Conservation (phyloP, 225 moss, liverwort and hornwort genomes). For the Antitrichia curtipendula region DNA sequence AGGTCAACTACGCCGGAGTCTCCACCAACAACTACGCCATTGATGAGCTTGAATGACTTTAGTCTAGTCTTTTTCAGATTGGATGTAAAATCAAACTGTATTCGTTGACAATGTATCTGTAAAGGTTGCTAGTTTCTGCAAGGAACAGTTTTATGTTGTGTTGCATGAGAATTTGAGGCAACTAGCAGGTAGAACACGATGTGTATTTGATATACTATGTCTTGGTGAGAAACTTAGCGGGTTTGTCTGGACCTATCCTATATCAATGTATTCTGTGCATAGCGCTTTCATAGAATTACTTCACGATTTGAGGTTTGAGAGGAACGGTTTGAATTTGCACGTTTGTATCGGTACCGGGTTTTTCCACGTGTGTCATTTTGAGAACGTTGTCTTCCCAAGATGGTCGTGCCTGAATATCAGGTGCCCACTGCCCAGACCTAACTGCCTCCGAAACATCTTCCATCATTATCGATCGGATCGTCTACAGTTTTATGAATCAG, state of each 20-base stretch:
- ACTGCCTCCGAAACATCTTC: not conserved
- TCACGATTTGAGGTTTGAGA: not conserved
- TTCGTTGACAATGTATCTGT: conserved; percentile 50
- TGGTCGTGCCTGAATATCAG: not conserved
- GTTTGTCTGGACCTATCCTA: not conserved
- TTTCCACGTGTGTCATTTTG: not conserved
- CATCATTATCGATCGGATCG: not conserved
- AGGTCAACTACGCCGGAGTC: conserved; percentile 71
- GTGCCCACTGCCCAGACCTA: not conserved
- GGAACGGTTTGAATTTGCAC: not conserved
- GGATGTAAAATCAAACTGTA: conserved; percentile 6
- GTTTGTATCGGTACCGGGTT: not conserved
- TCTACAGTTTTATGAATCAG: not conserved
- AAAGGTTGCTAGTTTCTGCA: conserved; percentile 42
- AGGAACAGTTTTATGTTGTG: conserved; percentile 9
- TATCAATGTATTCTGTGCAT: conserved; percentile 13
- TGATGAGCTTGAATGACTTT: conserved; percentile 19
- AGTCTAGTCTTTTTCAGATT: conserved; percentile 7
- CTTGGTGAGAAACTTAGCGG: not conserved
- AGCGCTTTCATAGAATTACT: conserved; percentile 1
- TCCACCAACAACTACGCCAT: conserved; percentile 73
- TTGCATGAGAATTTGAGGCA: conserved; percentile 8
- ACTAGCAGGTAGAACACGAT: conserved; percentile 12
- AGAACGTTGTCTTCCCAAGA: not conserved
- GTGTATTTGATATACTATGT: not conserved